phyloP scores from a whole-genome alignment of 1,284 basidiomycete species.

The Tremellales sp. region DNA sequence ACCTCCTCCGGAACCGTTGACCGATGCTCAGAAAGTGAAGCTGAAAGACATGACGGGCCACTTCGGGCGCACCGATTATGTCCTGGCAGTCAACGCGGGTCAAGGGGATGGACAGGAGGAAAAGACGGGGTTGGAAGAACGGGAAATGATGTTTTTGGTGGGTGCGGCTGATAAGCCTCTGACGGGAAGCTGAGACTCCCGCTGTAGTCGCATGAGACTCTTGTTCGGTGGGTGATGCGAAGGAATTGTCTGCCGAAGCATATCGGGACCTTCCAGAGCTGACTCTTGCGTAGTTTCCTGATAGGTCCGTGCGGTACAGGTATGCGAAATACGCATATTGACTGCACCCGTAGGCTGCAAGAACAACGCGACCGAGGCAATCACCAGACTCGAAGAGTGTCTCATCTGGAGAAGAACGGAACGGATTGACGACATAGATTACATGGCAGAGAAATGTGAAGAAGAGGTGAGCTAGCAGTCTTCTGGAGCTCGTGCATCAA shows the following conservation, averaged over 20 bases:
- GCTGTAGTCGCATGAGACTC: too few relatives aligned
- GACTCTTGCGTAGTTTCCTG: too few relatives aligned
- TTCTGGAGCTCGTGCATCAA: background rate
- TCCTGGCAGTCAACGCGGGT: constrained; percentile 20
- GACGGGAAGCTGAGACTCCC: too few relatives aligned
- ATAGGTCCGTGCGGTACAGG: too few relatives aligned
- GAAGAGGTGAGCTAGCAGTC: constrained; percentile 26
- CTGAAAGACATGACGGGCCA: constrained; percentile 19
- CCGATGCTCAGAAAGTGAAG: background rate
- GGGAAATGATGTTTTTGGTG: constrained; percentile 45
- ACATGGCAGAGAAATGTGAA: constrained; percentile 26
- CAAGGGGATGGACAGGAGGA: constrained; percentile 13
- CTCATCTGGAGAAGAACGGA: constrained; percentile 36
- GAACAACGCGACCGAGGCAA: constrained; percentile 23
- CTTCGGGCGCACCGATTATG: constrained; percentile 24
- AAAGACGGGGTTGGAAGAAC: constrained; percentile 19
- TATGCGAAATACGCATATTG: too few relatives aligned
- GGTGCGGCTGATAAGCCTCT: constrained; percentile 5
- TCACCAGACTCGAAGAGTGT: constrained; percentile 33
- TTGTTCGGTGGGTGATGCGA: too few relatives aligned
- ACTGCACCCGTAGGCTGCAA: constrained; percentile 35
- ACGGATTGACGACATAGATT: constrained; percentile 36
- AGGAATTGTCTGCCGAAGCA: too few relatives aligned
- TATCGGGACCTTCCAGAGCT: too few relatives aligned
- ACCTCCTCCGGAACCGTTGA: background rate